Evolutionary conservation across 371 early-diverging fungal species (phyloP), one percentile per base, ranked within the genome.

Genomic region (Mucor sp.): DNA sequence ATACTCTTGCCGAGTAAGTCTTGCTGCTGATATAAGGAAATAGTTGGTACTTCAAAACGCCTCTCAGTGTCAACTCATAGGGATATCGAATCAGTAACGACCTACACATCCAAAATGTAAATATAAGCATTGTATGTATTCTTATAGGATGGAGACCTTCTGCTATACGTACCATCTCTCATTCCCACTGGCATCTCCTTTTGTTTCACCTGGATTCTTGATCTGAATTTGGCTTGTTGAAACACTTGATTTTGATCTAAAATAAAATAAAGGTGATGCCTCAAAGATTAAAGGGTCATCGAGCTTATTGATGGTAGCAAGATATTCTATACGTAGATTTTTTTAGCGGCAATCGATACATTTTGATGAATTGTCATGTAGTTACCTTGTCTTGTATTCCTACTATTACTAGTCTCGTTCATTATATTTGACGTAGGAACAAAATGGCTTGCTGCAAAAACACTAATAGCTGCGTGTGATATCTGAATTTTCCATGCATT

Each of bases 11-110:
- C 1, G 79, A 70, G 60, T 78, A 69, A 0, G 70, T 55, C 39
- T 67, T 67, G 21, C 69, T 59, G 17, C 57, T 44, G 8, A 70
- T 35, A 17, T 58, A 60, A n/a, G 84, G 77, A 23, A 80, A 64
- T 37, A 82, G 43, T 6, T 78, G 82, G 62, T 90, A 90, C 64
- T 85, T 83, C 27, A 90, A 72, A 6, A 87, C 81, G 9, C 90
- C 90, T 60, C 90, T 84, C 2, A 90, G 68, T 0, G 88, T 90
- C 61, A 90, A 66, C 59, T 89, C 87, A 72, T 87, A 90, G 23
- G 87, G 88, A 44, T 86, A 81, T 37, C 84, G 78, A 58, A 89
- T 73, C 32, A 90, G 58, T 32, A 74, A 70, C 9, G 81, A 77
- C 90, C 90, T 85, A 64, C 21, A 48, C 27, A 48, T 28, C 19